These are phyloP conservation scores for Quercus agrifolia DNA, from an alignment of 306 rosid genomes.

Conservation along the genomic window DNA sequence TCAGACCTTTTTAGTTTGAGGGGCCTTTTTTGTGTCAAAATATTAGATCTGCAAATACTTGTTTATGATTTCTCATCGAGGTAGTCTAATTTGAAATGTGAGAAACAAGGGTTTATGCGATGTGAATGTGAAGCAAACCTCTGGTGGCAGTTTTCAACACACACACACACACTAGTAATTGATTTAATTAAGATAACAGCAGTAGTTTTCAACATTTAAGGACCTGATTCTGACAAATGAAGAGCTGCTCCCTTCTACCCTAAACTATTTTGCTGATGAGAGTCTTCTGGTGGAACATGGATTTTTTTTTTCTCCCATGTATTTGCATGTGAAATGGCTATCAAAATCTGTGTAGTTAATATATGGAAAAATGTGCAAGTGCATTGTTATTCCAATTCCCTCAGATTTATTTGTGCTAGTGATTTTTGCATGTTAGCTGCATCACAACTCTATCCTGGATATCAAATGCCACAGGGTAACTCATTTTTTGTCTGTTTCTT, in stretches of 20 bases:
- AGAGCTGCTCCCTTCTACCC: not conserved
- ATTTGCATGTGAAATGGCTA: not conserved
- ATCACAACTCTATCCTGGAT: not conserved
- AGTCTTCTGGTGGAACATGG: not conserved
- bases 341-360: not conserved
- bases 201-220: not conserved
- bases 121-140: not conserved
- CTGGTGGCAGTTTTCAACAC: not conserved
- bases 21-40: not conserved
- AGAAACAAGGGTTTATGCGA: not conserved
- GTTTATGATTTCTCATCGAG: not conserved
- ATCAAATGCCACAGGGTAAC: not conserved
- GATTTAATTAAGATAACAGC: too few relatives aligned
- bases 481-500: constrained; percentile 8
- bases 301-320: not conserved
- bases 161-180: too few relatives aligned
- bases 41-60: not conserved
- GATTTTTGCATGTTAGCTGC: not conserved
- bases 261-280: not conserved
- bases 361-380: not conserved
- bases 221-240: not conserved
- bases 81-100: not conserved
- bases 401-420: not conserved
- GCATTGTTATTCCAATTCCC: not conserved
- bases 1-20: too few relatives aligned